Percentiles rank a stretch among this genome's conserved stretches.
Evolutionary conservation across 352 stramenopile species (phyloP).

Genomic region (Globisporangium rhizosaccharum): DNA sequence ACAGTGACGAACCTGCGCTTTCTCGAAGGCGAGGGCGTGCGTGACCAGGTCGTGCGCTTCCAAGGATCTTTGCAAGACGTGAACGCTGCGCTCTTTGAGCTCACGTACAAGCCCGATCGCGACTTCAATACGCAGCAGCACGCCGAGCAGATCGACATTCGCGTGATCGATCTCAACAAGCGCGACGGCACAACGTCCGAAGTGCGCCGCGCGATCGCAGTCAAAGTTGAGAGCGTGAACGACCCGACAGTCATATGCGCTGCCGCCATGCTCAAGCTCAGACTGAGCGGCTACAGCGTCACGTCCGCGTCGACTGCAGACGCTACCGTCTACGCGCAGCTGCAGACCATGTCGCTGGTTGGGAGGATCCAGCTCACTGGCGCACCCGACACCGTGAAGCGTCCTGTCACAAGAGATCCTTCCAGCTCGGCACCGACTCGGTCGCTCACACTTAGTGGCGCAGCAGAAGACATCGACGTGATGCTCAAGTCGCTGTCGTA

Average conservation of each 20-base stretch:
- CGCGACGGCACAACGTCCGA: conserved; percentile 43
- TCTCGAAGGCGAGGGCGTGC: conserved; percentile 41
- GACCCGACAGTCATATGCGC: conserved; percentile 35
- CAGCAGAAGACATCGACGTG: conserved; percentile 21
- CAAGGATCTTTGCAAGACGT: conserved; percentile 42
- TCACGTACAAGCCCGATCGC: conserved; percentile 61
- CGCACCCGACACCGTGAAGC: conserved; percentile 8
- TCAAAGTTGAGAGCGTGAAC: conserved; percentile 40
- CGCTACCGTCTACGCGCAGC: conserved; percentile 27
- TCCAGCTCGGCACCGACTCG: conserved; percentile 18
- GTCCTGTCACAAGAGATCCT: conserved; percentile 21
- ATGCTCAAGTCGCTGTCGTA: conserved; percentile 46
- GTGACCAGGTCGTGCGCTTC: conserved; percentile 56
- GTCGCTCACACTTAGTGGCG: conserved; percentile 32
- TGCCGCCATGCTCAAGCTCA: conserved; percentile 28
- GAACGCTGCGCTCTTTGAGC: conserved; percentile 67
- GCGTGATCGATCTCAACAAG: conserved; percentile 50
- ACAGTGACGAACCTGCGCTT: conserved; percentile 22
- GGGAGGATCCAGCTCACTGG: conserved; percentile 40
- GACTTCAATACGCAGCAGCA: conserved; percentile 75
- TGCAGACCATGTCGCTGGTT: conserved; percentile 44
- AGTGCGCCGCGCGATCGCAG: conserved; percentile 29
- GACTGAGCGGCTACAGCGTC: conserved; percentile 40
- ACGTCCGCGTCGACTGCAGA: conserved; percentile 18
- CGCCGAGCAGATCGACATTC: conserved; percentile 46